Evolutionary conservation across 257 asterid genomes (phyloP).

Genomic region (Solanum lycopersicoides): DNA sequence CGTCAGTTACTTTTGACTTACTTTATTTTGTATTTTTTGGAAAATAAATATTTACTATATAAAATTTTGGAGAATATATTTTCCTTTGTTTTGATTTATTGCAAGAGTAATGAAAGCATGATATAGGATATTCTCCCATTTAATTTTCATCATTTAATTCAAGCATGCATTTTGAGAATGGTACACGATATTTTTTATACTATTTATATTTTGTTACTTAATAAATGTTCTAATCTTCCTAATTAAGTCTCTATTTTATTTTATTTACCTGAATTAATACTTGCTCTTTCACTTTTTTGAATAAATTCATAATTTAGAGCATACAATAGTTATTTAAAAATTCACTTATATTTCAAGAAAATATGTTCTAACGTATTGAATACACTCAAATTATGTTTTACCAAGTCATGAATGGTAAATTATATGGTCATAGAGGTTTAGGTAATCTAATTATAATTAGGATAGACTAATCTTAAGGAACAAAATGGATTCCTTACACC

Average conservation of each 20-base stretch:
- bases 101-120: not conserved
- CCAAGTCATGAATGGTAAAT: not conserved
- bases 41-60: not conserved
- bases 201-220: not conserved
- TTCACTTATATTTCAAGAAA: too few relatives aligned
- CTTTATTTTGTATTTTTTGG: not conserved
- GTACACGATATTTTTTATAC: not conserved
- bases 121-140: not conserved
- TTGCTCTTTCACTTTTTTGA: not conserved
- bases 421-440: not conserved
- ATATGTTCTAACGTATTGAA: not conserved
- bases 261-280: not conserved
- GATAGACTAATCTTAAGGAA: not conserved
- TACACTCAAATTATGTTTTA: not conserved
- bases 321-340: not conserved
- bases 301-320: not conserved
- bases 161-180: not conserved
- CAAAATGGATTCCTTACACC: not conserved
- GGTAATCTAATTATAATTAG: not conserved
- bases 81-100: not conserved
- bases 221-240: not conserved
- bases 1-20: constrained; percentile 1
- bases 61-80: not conserved
- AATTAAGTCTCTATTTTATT: not conserved
- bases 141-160: not conserved